Evolutionary conservation across 2,329 filamentous ascomycete genomes (phyloP).

Genomic region (Fusarium torreyae): DNA sequence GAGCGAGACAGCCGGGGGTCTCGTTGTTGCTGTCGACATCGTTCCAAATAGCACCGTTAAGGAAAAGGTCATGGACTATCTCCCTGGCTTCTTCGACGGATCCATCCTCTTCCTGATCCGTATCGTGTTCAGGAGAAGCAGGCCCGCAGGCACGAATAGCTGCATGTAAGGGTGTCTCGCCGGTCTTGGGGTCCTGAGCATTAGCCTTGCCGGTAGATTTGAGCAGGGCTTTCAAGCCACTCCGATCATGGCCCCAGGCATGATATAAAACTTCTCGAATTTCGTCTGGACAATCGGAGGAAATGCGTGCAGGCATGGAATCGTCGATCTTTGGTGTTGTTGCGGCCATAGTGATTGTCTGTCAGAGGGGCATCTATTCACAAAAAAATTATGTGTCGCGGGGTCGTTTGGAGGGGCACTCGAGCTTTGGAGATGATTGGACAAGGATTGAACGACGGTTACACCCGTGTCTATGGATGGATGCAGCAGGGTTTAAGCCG

Average conservation of each 20-base stretch:
- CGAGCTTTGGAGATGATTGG: conserved; percentile 15
- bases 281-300: conserved; percentile 65
- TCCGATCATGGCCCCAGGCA: conserved; percentile 73
- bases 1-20: conserved; percentile 91
- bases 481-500: conserved; percentile 4
- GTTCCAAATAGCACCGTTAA: conserved; percentile 97
- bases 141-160: conserved; percentile 83
- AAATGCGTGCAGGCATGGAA: conserved; percentile 68
- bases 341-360: conserved; percentile 47
- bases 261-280: conserved; percentile 67
- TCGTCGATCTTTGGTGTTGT: conserved; percentile 60
- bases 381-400: conserved; percentile 28
- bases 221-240: conserved; percentile 78
- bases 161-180: conserved; percentile 89
- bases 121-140: conserved; percentile 47
- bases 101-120: conserved; percentile 58
- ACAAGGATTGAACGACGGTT: conserved; percentile 27
- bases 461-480: conserved; percentile 10
- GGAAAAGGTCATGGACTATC: conserved; percentile 82
- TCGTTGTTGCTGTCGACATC: conserved; percentile 89
- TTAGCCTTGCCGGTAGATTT: conserved; percentile 75
- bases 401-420: conserved; percentile 39
- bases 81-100: conserved; percentile 74
- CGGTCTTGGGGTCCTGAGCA: conserved; percentile 86
- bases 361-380: conserved; percentile 25